A percentile compares a stretch with the other conserved stretches of the same genome.
phyloP scores from a whole-genome alignment of 2,329 filamentous ascomycete genomes.

The Colletotrichum gloeosporioides region DNA sequence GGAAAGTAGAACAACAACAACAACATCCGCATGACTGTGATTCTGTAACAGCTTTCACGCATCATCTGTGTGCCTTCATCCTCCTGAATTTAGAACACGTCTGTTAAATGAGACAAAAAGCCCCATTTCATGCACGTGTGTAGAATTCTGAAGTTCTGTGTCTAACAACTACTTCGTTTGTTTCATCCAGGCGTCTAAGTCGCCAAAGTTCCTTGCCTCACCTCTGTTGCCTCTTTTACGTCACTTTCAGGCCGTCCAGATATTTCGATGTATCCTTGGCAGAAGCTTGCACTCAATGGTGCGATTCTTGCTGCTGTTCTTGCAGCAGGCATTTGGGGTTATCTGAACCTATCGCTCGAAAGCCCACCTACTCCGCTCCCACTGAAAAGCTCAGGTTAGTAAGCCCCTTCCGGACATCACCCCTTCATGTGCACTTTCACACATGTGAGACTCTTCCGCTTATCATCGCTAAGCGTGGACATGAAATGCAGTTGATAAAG shows the following conservation, averaged over 20 bases:
- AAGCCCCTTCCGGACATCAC: neutral
- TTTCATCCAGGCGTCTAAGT: neutral
- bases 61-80: neutral
- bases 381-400: neutral
- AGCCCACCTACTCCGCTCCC: neutral
- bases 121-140: neutral
- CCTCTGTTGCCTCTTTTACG: neutral
- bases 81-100: neutral
- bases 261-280: neutral
- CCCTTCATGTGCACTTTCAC: neutral
- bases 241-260: neutral
- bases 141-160: too few species aligned
- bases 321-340: neutral
- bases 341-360: neutral
- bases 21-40: neutral
- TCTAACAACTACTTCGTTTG: neutral
- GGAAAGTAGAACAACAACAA: too few species aligned
- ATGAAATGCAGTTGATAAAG: neutral
- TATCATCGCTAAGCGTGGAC: neutral
- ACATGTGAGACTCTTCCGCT: neutral
- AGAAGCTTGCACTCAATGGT: neutral
- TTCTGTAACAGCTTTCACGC: neutral
- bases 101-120: neutral
- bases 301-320: neutral
- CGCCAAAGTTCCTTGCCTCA: neutral